Base-by-base conservation (phyloP, 768 basidiomycete genomes). In the Tephrocybe sp. region DNA sequence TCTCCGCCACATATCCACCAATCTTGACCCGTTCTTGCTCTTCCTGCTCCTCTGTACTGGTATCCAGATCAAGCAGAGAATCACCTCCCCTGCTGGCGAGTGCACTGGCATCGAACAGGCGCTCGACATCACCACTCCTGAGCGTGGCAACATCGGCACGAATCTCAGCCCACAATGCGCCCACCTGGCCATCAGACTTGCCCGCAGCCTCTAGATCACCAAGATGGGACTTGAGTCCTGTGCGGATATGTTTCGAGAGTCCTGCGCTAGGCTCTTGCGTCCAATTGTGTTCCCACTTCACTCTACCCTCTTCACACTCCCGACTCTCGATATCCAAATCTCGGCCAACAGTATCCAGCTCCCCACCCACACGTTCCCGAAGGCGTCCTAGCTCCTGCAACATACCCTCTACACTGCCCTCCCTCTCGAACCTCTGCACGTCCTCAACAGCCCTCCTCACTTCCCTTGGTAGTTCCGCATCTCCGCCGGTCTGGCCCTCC, bases 231-330 rank as follows among this genome's bases (percentile, higher is more conserved):
- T 92, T 92, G 47, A 97, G 67, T 61, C 94, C 92, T 53, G 82
- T 81, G 12, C 94, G 76, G 47, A 88, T 65, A 5, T 74, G 67
- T 64, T 88, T 86, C 37, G 86, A 88, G 50, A 84, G 67, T 1
- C 79, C 75, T 0, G 90, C 84, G 4, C 87, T 87, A 0, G 95
- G 94, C 8, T 80, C 78, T 66, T 97, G 94, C 7, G 86, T 84
- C 86, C 91, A 97, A 23, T 80, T 65, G 56, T 93, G 86, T 24
- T 86, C 86, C 65, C 91, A 94, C 65, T 88, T 88, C 60, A 93
- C 86, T 47, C 94, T 74, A 83, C 86, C 82, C 42, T 78, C 73
- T 68, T 99, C 95, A 67, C 94, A 97, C 40, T 94, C 92, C 55
- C 83, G 73, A 27, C 82, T 84, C 67, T 98, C 97, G 31, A 70